These are phyloP conservation scores for Martiniozyma abietophila DNA, from an alignment of 805 yeast genomes.

Conservation along the genomic window DNA sequence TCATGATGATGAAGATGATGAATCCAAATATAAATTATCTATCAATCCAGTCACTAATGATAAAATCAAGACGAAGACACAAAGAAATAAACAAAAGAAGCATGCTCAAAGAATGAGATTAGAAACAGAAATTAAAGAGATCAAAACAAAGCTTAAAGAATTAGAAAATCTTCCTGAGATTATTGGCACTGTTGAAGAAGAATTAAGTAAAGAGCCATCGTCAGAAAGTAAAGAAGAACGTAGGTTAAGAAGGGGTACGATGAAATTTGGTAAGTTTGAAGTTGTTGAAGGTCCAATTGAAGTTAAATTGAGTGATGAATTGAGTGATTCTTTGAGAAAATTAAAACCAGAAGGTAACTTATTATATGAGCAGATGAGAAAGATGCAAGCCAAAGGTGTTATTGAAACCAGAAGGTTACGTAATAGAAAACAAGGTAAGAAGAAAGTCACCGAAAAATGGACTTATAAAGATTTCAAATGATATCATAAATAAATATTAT, in stretches of 20 bases:
- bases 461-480: slow-evolving; percentile 81
- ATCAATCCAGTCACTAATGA: slow-evolving; percentile 58
- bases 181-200: slow-evolving; percentile 4
- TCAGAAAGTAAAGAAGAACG: slow-evolving; percentile 16
- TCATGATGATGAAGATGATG: slow-evolving; percentile 27
- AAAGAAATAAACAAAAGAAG: slow-evolving; percentile 62
- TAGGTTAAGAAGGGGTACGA: slow-evolving; percentile 24
- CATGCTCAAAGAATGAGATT: slow-evolving; percentile 51
- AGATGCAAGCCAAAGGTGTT: slow-evolving; percentile 75
- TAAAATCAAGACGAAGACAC: slow-evolving; percentile 67
- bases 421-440: slow-evolving; percentile 57
- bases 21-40: slow-evolving; percentile 39
- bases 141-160: slow-evolving; percentile 54
- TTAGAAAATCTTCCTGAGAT: slow-evolving; percentile 43
- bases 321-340: slow-evolving; percentile 74
- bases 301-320: slow-evolving; percentile 81
- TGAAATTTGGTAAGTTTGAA: slow-evolving; percentile 34
- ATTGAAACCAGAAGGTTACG: slow-evolving; percentile 72
- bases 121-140: slow-evolving; percentile 41
- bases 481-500: too few relatives aligned
- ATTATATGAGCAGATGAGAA: slow-evolving; percentile 71
- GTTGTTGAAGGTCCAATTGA: slow-evolving; percentile 41
- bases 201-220: slow-evolving; percentile 7
- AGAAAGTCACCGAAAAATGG: slow-evolving; percentile 85
- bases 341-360: slow-evolving; percentile 87